Conservation (phyloP, 306 rosid genomes). For the Rosa rugosa region DNA sequence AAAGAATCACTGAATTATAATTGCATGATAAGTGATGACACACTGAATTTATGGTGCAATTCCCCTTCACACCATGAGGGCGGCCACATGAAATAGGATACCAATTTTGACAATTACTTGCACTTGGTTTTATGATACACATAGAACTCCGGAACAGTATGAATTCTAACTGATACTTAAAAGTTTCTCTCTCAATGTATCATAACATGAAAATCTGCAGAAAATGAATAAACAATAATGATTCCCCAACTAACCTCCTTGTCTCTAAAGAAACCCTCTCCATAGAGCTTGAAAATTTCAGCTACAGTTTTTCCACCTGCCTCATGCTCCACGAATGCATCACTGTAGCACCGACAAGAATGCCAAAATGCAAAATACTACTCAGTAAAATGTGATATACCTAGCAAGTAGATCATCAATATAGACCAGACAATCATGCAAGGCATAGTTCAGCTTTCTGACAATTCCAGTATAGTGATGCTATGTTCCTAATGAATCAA, state of each 20-base stretch:
- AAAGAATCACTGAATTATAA: not conserved
- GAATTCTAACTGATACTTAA: not conserved
- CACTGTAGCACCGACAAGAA: conserved; percentile 55
- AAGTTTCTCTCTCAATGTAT: not conserved
- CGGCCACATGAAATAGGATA: not conserved
- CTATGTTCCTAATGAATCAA: not conserved
- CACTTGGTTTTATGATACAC: not conserved
- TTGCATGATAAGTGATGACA: not conserved
- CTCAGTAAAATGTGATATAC: conserved; percentile 28
- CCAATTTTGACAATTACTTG: not conserved
- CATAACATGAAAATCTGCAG: conserved; percentile 12
- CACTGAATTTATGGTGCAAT: not conserved
- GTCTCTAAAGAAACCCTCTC: conserved; percentile 81
- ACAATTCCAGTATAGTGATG: conserved; percentile 24
- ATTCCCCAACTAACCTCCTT: conserved; percentile 70
- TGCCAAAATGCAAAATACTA: conserved; percentile 17
- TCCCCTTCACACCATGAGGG: not conserved
- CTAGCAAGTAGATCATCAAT: conserved; percentile 12
- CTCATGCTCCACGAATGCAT: conserved; percentile 74
- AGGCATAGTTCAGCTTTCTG: conserved; percentile 1
- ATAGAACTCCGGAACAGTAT: not conserved
- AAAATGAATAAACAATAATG: conserved; percentile 12
- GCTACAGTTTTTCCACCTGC: conserved; percentile 69
- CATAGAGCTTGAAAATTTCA: conserved; percentile 77
- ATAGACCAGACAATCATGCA: conserved; percentile 14